phyloP scores from a whole-genome alignment of 2,329 filamentous ascomycete species.

The Xylariaceae sp. region DNA sequence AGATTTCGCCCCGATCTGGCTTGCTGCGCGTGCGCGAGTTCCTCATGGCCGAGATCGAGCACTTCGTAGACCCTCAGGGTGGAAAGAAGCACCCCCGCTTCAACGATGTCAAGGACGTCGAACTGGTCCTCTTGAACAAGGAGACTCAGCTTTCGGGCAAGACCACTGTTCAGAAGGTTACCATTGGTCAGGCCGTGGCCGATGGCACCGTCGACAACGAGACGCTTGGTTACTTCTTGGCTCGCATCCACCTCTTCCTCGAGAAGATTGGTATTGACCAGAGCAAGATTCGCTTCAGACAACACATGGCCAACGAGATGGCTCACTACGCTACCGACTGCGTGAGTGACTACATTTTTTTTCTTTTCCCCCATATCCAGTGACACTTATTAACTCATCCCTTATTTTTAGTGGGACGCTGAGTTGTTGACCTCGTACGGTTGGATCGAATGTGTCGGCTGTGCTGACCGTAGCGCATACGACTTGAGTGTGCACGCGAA shows the following conservation, averaged over 20 bases:
- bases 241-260: conserved; percentile 87
- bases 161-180: conserved; percentile 65
- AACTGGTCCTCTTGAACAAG: conserved; percentile 79
- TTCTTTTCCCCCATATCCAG: not conserved
- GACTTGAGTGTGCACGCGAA: conserved; percentile 89
- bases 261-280: conserved; percentile 81
- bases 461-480: conserved; percentile 91
- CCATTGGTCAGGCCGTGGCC: conserved; percentile 81
- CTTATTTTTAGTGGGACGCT: conserved; percentile 65
- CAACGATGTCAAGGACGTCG: conserved; percentile 73
- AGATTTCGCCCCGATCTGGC: conserved; percentile 89
- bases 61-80: conserved; percentile 86
- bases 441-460: conserved; percentile 98
- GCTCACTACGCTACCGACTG: conserved; percentile 94
- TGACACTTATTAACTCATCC: conserved; percentile 4
- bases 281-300: conserved; percentile 87
- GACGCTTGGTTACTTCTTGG: conserved; percentile 95
- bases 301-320: conserved; percentile 65
- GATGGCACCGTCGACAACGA: conserved; percentile 88
- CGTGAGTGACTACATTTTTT: conserved; percentile 20
- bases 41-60: conserved; percentile 98
- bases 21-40: conserved; percentile 94
- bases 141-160: conserved; percentile 82
- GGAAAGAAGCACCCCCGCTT: conserved; percentile 95
- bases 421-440: conserved; percentile 87